phyloP scores from a whole-genome alignment of 257 asterid genomes.

The Solanum okadae region DNA sequence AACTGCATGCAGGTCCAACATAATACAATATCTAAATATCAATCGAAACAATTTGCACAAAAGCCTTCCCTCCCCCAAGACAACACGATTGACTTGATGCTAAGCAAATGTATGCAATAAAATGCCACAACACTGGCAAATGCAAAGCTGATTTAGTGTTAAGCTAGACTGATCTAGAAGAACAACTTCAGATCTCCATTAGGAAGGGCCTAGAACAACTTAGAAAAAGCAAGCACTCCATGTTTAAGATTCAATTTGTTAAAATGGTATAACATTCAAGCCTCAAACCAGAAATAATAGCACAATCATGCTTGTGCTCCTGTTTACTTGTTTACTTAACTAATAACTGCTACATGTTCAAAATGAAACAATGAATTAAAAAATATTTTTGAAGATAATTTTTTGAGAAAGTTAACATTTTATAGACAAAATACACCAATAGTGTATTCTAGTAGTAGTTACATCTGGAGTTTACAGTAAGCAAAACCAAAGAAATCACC shows the following conservation, averaged over 20 bases:
- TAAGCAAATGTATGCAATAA: neutral
- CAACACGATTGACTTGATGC: neutral
- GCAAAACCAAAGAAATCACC: no score
- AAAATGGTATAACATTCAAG: neutral
- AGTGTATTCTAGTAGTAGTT: no score
- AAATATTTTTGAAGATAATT: neutral
- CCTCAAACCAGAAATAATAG: neutral
- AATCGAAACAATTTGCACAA: neutral
- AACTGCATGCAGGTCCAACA: neutral
- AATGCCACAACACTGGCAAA: neutral
- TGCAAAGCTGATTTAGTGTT: neutral
- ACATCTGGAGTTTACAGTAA: no score
- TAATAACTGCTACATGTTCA: neutral
- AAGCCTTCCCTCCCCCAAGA: neutral
- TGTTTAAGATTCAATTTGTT: neutral
- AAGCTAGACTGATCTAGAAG: neutral
- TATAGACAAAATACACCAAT: no score
- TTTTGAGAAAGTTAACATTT: no score
- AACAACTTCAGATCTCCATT: neutral
- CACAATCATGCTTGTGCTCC: neutral
- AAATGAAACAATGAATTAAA: neutral
- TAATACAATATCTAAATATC: neutral
- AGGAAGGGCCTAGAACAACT: neutral
- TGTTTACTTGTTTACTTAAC: neutral
- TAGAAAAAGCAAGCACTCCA: neutral